Base-by-base conservation (phyloP, 345 rosid species). In the Gossypium rotundifolium region DNA sequence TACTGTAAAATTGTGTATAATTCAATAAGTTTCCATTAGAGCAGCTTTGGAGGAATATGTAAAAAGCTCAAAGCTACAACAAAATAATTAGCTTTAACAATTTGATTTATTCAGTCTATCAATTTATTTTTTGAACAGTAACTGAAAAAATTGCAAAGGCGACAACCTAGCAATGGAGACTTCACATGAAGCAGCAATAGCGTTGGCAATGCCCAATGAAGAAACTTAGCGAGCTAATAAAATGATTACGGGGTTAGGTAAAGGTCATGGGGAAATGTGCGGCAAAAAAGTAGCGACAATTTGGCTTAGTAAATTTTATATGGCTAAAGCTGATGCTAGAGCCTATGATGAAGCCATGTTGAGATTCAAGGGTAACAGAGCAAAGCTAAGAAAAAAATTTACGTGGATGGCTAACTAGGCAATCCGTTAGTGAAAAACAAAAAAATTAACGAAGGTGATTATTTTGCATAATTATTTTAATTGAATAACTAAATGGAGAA, bases 181-280 rank as follows among this genome's bases (percentile, higher is more conserved):
- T 3, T 1, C 70, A 12, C 73, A 72, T 14, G 67, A 78, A n/a
- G 23, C 72, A 1, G 81, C 70, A 33, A 33, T 33, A 33, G 38
- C 0, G 1, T 4, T 33, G 52, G 60, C 77, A 11, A 74, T 46
- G 1, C 44, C 82, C 11, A 1, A n/a, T 20, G 88, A 77, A 54
- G 90, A 82, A 68, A 45, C 72, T 17, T 17, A 85, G 82, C 4
- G 93, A 87, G 79, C 80, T 78, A 11, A 82, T 83, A 14, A 85
- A 87, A 70, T 82, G 87, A 80, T 91, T 85, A 97, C 75, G 97
- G 96, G 68, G 93, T 89, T 45, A 74, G 97, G 78, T 91, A 91
- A 78, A 85, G 97, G 61, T 96, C 94, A 0, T 87, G 96, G 96
- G 96, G 0, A 89, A 88, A 72, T 93, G 98, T 96, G 98, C 93